These are phyloP conservation scores for Xylariales sp. DNA, from an alignment of 2,329 filamentous ascomycete genomes.

Conservation along the genomic window DNA sequence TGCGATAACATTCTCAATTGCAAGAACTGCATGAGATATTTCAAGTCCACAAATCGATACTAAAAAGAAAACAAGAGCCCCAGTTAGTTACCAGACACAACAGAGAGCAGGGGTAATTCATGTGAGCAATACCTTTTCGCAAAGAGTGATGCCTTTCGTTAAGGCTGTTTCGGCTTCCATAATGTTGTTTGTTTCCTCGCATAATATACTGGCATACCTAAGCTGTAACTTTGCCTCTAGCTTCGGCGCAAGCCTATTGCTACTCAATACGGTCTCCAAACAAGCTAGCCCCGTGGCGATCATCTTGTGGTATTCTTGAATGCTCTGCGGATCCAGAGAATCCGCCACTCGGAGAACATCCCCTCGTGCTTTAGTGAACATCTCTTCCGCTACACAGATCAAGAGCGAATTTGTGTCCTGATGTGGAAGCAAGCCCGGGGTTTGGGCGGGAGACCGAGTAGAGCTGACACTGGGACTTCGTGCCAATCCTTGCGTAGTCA, in stretches of 20 bases:
- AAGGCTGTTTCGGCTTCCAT: conserved; percentile 69
- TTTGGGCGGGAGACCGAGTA: conserved; percentile 23
- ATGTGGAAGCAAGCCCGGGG: conserved; percentile 35
- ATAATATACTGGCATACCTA: conserved; percentile 66
- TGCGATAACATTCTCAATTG: conserved; percentile 67
- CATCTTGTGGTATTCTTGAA: conserved; percentile 67
- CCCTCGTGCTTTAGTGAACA: conserved; percentile 61
- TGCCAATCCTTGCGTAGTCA: conserved; percentile 19
- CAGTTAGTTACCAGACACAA: conserved; percentile 10
- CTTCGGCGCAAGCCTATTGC: conserved; percentile 55
- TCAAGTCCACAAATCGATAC: conserved; percentile 60
- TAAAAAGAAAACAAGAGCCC: conserved; percentile 17
- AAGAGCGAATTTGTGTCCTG: conserved; percentile 56
- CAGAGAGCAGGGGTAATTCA: background rate
- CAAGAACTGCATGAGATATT: conserved; percentile 74
- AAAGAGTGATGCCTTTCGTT: conserved; percentile 66
- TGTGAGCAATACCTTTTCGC: conserved; percentile 54
- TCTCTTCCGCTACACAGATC: conserved; percentile 71
- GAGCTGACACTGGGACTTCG: conserved; percentile 28
- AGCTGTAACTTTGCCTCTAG: conserved; percentile 66
- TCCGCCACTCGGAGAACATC: conserved; percentile 45
- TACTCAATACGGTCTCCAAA: conserved; percentile 64
- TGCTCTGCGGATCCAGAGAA: conserved; percentile 42
- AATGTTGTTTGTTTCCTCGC: conserved; percentile 72
- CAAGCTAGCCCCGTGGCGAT: conserved; percentile 70